Base-by-base conservation (phyloP, 2,329 filamentous ascomycete species). In the Neodidymelliopsis sp. region DNA sequence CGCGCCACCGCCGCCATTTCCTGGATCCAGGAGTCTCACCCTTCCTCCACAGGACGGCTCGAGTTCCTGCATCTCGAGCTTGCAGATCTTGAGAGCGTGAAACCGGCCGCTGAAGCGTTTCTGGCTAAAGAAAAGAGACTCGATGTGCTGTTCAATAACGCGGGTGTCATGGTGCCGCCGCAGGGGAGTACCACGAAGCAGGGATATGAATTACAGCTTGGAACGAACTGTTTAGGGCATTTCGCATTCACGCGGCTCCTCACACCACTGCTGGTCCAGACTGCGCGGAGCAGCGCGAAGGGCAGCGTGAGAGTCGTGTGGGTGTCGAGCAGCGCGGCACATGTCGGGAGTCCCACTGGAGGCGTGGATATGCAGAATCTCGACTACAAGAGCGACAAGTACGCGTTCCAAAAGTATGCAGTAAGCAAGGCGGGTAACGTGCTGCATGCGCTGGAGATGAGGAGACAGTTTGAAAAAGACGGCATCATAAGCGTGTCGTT, bases 141-240 rank as follows among this genome's bases (percentile, higher is more conserved):
- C 1, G 71, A 80, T 37, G 71, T 80, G 5, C 64, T 81, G 6
- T 60, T 56, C 28, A 71, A 71, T 39, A 72, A 72, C 35, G 68
- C 69, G 3, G 74, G 70, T 33, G 60, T 76, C 33, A 66, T 67
- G 38, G 48, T 63, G 1, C 59, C 67, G 0, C 67, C 69, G 0
- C 34, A 38, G 3, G 71, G 67, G 0, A 49, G 36, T 7, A 53
- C 42, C 11, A 65, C 59, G 0, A 59, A 56, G 23, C 62, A 69
- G 23, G 61, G 59, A 8, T 51, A 61, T 43, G 66, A 70, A 20
- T 15, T 59, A 2, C 69, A 75, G 40, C 59, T 77, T 6, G 76
- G 68, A 6, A 74, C 70, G 5, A 76, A 78, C 48, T 71, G 66
- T 43, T 42, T 78, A 2, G 76, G 67, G 0, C 73, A 73, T 2